Conservation (phyloP, 108 stramenopile species). For the Cyclostephanos invisitatus region DNA sequence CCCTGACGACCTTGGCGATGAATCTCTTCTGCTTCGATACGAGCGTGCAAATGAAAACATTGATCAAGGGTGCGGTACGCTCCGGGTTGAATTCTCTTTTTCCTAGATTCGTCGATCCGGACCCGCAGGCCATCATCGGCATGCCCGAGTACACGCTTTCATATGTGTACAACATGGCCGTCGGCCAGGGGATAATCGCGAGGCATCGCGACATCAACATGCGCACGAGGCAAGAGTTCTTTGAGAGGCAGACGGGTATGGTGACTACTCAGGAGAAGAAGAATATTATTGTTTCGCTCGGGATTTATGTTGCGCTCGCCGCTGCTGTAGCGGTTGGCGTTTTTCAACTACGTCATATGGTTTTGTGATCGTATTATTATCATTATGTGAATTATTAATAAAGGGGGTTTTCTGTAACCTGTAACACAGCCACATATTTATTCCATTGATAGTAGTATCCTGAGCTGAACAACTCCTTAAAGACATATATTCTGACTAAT, state of each 20-base stretch:
- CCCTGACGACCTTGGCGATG: constrained; percentile 47
- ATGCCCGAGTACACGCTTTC: constrained; percentile 23
- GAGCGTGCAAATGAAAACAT: constrained; percentile 23
- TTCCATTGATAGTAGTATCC: too few relatives aligned
- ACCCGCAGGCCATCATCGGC: constrained; percentile 42
- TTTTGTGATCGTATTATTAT: too few relatives aligned
- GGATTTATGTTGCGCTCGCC: background rate
- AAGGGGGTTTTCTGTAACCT: too few relatives aligned
- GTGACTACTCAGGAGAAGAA: constrained; percentile 20
- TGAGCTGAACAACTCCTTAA: too few relatives aligned
- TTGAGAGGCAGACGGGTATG: constrained; percentile 56
- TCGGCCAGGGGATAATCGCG: constrained; percentile 45
- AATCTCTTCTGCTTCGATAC: constrained; percentile 53
- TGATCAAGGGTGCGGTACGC: constrained; percentile 30
- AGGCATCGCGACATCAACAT: constrained; percentile 49
- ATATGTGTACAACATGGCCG: constrained; percentile 48
- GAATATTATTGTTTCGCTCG: background rate
- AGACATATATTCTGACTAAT: too few relatives aligned
- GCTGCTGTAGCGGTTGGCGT: constrained; percentile 2
- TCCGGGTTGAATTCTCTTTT: constrained; percentile 38
- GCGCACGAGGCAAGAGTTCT: constrained; percentile 47
- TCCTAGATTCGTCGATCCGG: constrained; percentile 33
- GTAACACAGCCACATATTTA: too few relatives aligned
- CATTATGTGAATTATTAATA: too few relatives aligned
- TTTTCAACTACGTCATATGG: background rate